Conservation (phyloP, 1,139 yeast genomes). For the Nakaseomyces kungkrabaensis region DNA sequence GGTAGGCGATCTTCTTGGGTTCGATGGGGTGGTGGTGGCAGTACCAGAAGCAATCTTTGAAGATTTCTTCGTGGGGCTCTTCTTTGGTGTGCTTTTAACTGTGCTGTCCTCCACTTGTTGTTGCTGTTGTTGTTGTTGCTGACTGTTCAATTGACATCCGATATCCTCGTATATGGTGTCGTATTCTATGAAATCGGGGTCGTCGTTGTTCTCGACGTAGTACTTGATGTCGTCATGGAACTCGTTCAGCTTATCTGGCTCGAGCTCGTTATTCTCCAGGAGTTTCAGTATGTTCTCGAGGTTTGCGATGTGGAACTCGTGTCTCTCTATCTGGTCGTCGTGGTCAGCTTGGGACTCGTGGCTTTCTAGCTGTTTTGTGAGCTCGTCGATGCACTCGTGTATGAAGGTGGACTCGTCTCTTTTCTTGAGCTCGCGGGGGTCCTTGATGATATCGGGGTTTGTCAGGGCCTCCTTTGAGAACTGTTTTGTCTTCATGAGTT, state of each 20-base stretch:
- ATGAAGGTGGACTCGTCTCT: conserved; percentile 67
- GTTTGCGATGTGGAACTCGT: conserved; percentile 66
- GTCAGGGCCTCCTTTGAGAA: conserved; percentile 91
- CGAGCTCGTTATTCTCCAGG: conserved; percentile 74
- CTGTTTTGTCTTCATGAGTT: conserved; percentile 90
- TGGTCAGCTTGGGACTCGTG: conserved; percentile 71
- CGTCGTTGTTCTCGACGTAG: conserved; percentile 91
- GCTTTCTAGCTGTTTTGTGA: conserved; percentile 71
- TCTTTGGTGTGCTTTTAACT: conserved; percentile 4
- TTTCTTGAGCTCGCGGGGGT: conserved; percentile 75
- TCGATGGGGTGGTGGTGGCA: not conserved
- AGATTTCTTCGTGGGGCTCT: conserved; percentile 6
- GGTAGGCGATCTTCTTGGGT: not conserved
- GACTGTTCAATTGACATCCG: conserved; percentile 33
- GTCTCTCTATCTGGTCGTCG: conserved; percentile 56
- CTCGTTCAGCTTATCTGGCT: conserved; percentile 69
- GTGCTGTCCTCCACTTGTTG: not conserved
- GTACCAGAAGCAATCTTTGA: conserved; percentile 3
- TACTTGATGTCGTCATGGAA: conserved; percentile 86
- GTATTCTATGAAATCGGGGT: conserved; percentile 92
- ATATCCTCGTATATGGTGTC: conserved; percentile 87
- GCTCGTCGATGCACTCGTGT: conserved; percentile 66
- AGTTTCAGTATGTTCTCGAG: conserved; percentile 70
- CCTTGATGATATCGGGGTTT: conserved; percentile 47
- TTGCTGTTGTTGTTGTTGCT: not conserved